These are phyloP conservation scores for Cyanidium caldarium DNA, from an alignment of 23 red algal species.

Conservation along the genomic window DNA sequence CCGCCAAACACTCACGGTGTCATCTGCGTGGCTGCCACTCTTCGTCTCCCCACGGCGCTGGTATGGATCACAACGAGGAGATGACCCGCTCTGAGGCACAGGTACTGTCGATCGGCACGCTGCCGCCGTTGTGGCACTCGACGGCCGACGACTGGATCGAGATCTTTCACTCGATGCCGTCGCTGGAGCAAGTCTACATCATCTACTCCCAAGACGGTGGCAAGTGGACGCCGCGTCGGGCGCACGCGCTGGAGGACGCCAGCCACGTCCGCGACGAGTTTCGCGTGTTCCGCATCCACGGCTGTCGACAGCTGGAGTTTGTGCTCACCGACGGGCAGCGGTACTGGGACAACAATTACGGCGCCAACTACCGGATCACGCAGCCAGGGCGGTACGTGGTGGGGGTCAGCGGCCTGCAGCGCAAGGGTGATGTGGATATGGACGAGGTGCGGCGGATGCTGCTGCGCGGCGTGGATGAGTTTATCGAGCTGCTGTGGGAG, in stretches of 20 bases:
- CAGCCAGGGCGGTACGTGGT: neutral
- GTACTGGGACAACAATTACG: neutral
- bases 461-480: neutral
- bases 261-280: conserved; percentile 47
- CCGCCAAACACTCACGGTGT: no score
- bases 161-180: conserved; percentile 71
- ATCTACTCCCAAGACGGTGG: conserved; percentile 11
- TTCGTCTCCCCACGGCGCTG: no score
- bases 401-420: neutral
- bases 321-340: neutral
- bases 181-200: conserved; percentile 27
- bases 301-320: neutral
- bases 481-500: neutral
- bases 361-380: conserved; percentile 1
- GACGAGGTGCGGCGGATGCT: neutral
- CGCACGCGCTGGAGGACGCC: conserved; percentile 28
- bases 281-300: conserved; percentile 47
- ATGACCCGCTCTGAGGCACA: no score
- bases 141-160: conserved; percentile 64
- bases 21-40: no score
- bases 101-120: no score
- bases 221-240: neutral
- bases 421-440: neutral
- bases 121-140: no score
- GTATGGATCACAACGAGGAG: no score